These are phyloP conservation scores for Fusarium mundagurra DNA, from an alignment of 2,329 filamentous ascomycete species.

Conservation along the genomic window DNA sequence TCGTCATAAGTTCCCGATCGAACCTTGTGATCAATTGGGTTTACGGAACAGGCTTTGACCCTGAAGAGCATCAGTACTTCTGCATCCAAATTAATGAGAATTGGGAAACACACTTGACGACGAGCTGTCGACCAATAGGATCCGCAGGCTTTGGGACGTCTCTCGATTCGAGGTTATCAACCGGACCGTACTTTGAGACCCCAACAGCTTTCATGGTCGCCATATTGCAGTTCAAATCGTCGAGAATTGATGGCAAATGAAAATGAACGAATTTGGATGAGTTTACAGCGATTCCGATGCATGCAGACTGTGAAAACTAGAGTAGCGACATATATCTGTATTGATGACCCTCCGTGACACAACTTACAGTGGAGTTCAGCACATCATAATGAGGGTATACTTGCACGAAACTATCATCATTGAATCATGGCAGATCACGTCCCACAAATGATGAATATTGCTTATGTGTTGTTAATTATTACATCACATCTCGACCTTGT, in stretches of 20 bases:
- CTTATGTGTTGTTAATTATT: no score
- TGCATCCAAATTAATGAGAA: neutral
- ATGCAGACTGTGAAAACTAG: neutral
- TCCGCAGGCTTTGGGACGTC: neutral
- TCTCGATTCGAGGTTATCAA: neutral
- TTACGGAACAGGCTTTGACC: neutral
- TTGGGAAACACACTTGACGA: neutral
- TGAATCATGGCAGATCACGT: neutral
- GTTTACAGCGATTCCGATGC: neutral
- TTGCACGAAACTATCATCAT: neutral
- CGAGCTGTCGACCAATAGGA: neutral
- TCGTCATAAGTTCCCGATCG: neutral
- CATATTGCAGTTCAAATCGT: neutral
- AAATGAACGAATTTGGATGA: rapidly evolving
- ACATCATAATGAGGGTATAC: neutral
- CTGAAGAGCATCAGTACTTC: neutral
- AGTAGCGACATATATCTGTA: neutral
- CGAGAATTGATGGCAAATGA: neutral
- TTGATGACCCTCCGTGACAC: neutral
- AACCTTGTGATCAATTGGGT: neutral
- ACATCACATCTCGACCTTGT: neutral
- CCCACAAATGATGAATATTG: neutral
- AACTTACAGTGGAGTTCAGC: neutral
- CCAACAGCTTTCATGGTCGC: neutral
- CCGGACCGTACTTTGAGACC: neutral